Base-by-base conservation (phyloP, 164 flowering plant genomes). In the Liriodendron chinense region DNA sequence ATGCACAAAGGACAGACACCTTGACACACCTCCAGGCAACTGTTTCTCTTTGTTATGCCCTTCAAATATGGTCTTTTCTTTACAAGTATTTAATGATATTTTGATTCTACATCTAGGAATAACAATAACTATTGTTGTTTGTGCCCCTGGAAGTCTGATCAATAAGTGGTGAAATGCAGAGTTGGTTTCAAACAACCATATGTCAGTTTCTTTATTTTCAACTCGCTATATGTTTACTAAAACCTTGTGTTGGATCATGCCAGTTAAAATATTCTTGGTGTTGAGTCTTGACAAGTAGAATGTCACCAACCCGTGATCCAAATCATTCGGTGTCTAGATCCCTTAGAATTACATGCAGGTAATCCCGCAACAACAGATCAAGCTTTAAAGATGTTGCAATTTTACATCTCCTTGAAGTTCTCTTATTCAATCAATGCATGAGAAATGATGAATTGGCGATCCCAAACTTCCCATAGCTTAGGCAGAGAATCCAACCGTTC, bases 1-100 rank as follows among this genome's bases (percentile, higher is more conserved):
- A 92, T 87, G 96, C 99, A 22, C 90, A 94, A 83, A 87, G 98
- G 85, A 92, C 89, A 67, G 92, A 90, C 78, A 76, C 76, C 70
- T 80, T 95, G 83, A 86, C 87, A 23, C 69, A 78, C 65, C 98
- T 95, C 74, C 99, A 95, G 96, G 99, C 87, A 78, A 69, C 34
- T 79, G 48, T 65, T 57, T 13, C 72, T 68, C 68, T 25, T 22
- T 25, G 49, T 63, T 70, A 47, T n/a, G 24, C 24, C 22, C 26
- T 69, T 25, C 50, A 20, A 13, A 47, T 47, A 50, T 24, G 14
- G 1, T 22, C 21, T 47, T 16, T 64, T 13, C 28, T 20, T 26
- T 28, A 6, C 7, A 59, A 6, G 16, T 59, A 28, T 72, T 24
- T 72, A 25, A 59, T 20, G 14, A 22, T 63, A 18, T 69, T 69